Evolutionary conservation across 495 filamentous ascomycete species (phyloP).

Genomic region (Penicillium arizonense): DNA sequence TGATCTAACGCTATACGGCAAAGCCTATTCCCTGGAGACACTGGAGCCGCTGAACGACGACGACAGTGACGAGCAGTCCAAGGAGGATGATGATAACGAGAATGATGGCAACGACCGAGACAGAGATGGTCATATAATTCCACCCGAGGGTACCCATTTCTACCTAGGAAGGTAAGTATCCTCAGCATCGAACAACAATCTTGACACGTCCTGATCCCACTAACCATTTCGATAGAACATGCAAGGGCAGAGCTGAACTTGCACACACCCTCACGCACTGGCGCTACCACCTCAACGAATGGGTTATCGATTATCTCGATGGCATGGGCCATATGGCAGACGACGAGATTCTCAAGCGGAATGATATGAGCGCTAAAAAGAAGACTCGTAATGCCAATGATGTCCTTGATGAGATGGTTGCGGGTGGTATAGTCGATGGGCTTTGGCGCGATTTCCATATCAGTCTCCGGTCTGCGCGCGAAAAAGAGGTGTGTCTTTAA

Average conservation of each 20-base stretch:
- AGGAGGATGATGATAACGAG: constrained; percentile 37
- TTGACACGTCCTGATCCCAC: background rate
- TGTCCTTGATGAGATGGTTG: constrained; percentile 57
- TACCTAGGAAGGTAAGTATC: constrained; percentile 44
- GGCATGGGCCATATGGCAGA: constrained; percentile 51
- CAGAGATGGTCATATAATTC: constrained; percentile 32
- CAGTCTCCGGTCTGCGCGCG: constrained; percentile 53
- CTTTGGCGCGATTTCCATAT: constrained; percentile 61
- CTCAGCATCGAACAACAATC: background rate
- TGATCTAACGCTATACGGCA: constrained; percentile 61
- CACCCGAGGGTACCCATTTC: constrained; percentile 35
- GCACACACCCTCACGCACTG: constrained; percentile 74
- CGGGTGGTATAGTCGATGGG: constrained; percentile 50
- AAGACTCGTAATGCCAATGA: constrained; percentile 53
- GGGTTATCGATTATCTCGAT: constrained; percentile 61
- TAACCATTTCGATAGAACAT: constrained; percentile 42
- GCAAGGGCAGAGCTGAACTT: constrained; percentile 64
- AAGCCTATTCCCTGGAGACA: constrained; percentile 66
- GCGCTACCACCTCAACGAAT: constrained; percentile 70
- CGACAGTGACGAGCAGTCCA: constrained; percentile 39
- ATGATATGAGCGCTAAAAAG: constrained; percentile 50
- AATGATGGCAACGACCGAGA: constrained; percentile 32
- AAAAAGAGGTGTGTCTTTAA: constrained; percentile 36
- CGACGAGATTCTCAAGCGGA: constrained; percentile 54
- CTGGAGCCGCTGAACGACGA: constrained; percentile 63